phyloP scores from a whole-genome alignment of 768 basidiomycete species.

The Rhodotorula taiwanensis region DNA sequence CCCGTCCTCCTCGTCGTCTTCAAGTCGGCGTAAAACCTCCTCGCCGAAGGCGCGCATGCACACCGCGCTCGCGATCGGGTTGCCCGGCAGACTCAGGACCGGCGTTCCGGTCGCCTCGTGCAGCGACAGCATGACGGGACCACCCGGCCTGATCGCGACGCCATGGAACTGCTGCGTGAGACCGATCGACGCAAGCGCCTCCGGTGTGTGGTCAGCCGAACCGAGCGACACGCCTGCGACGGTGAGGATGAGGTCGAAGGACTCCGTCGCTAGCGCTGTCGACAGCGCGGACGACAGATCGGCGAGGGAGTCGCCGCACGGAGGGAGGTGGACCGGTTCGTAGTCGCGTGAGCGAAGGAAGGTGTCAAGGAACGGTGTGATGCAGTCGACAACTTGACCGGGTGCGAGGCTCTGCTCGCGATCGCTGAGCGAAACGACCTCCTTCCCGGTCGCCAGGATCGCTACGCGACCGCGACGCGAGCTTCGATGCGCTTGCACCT shows the following conservation, averaged over 20 bases:
- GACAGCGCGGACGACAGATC: no score
- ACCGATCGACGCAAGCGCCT: constrained; percentile 1
- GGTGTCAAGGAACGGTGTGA: constrained; percentile 2
- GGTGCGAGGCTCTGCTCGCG: background rate
- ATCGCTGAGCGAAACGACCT: background rate
- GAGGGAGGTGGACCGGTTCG: constrained; percentile 1
- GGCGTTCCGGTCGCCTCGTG: background rate
- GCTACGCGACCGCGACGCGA: background rate
- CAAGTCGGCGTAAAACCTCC: background rate
- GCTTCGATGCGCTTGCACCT: background rate
- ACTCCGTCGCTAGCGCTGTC: no score
- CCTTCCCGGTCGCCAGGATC: constrained; percentile 7
- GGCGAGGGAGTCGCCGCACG: constrained; percentile 5
- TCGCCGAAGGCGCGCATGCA: constrained; percentile 7
- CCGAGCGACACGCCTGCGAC: constrained; percentile 15
- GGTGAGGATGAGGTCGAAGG: constrained; percentile 6
- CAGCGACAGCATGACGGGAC: constrained; percentile 2
- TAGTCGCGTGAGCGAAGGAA: background rate
- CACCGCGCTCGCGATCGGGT: constrained; percentile 14
- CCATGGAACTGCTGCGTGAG: background rate
- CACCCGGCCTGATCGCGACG: constrained; percentile 5
- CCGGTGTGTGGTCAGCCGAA: constrained; percentile 7
- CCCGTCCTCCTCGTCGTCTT: background rate
- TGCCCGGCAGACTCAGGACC: constrained; percentile 5
- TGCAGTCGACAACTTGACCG: constrained; percentile 13